A percentile compares a stretch with the other conserved stretches of the same genome.
Conservation (phyloP, 2,329 filamentous ascomycete genomes). For the Aspergillus viridinutans region DNA sequence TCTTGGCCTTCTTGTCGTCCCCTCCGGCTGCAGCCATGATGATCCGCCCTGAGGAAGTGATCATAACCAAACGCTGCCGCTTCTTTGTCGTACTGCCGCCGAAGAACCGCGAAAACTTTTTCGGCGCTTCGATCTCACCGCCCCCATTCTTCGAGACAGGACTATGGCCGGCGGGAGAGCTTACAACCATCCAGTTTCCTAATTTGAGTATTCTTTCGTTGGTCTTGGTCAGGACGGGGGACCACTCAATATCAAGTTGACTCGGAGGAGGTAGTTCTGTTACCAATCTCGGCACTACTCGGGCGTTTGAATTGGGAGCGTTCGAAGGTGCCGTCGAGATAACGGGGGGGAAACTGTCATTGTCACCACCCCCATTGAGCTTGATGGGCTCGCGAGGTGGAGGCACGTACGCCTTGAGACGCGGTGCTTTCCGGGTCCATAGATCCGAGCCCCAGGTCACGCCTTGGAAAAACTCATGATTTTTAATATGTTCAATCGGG, state of each 20-base stretch:
- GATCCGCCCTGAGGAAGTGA: slow-evolving; percentile 86
- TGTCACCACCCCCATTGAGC: slow-evolving; percentile 54
- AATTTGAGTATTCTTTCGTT: slow-evolving; percentile 95
- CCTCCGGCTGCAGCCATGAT: slow-evolving; percentile 87
- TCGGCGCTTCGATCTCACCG: slow-evolving; percentile 63
- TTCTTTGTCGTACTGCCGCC: slow-evolving; percentile 88
- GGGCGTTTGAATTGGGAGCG: slow-evolving; percentile 40
- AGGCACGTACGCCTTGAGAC: slow-evolving; percentile 77
- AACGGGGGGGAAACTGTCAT: slow-evolving; percentile 41
- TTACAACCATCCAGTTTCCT: slow-evolving; percentile 81
- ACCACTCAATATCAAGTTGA: slow-evolving; percentile 97
- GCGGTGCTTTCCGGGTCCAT: slow-evolving; percentile 86
- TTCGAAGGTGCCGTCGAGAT: slow-evolving; percentile 39
- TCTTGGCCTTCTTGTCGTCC: slow-evolving; percentile 92
- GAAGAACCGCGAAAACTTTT: slow-evolving; percentile 91
- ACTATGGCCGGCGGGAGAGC: slow-evolving; percentile 71
- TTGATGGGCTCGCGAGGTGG: slow-evolving; percentile 74
- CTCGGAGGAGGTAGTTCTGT: slow-evolving; percentile 95
- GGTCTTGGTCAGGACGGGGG: slow-evolving; percentile 80
- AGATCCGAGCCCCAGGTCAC: slow-evolving; percentile 76
- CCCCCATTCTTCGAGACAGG: slow-evolving; percentile 64
- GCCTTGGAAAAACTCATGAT: slow-evolving; percentile 90
- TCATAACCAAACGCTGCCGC: slow-evolving; percentile 85
- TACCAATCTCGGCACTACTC: slow-evolving; percentile 74
- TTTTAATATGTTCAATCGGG: slow-evolving; percentile 93